phyloP scores from a whole-genome alignment of 2,329 filamentous ascomycete genomes.

The Macrophomina tecta region DNA sequence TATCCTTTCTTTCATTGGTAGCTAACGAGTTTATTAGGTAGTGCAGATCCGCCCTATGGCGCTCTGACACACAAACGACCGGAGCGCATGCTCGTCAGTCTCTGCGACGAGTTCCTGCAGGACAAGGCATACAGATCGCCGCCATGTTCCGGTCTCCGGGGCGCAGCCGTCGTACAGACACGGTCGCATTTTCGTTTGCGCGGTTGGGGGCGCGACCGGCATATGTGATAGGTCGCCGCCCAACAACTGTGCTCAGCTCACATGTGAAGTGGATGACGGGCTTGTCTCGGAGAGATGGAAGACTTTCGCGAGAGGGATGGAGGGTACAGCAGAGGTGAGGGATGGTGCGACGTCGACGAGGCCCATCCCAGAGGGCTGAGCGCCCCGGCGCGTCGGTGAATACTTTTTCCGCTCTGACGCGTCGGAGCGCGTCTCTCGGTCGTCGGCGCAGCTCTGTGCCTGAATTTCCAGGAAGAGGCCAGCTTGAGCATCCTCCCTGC shows the following conservation, averaged over 20 bases:
- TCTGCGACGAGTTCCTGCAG: constrained; percentile 19
- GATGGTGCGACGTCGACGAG: constrained; percentile 2
- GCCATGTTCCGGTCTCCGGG: constrained; percentile 8
- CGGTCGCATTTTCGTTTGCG: constrained; percentile 13
- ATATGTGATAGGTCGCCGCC: not conserved
- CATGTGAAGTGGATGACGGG: constrained; percentile 5
- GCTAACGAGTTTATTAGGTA: constrained; percentile 4
- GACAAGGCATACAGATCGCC: constrained; percentile 6
- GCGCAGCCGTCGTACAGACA: not conserved
- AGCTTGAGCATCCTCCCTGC: constrained; percentile 14
- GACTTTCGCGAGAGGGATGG: not conserved
- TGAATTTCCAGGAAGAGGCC: constrained; percentile 17
- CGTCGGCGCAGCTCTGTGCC: constrained; percentile 4
- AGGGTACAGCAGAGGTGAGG: not conserved
- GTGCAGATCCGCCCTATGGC: constrained; percentile 3
- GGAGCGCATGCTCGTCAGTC: constrained; percentile 22
- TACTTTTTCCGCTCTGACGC: constrained; percentile 3
- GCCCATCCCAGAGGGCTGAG: not conserved
- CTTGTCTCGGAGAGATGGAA: constrained; percentile 18
- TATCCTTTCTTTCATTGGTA: constrained; percentile 7
- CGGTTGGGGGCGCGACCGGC: constrained; percentile 1
- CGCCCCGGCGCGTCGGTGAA: constrained; percentile 10
- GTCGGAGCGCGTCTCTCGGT: not conserved
- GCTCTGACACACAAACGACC: constrained; percentile 19
- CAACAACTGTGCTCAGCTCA: not conserved